phyloP scores from a whole-genome alignment of 2,329 filamentous ascomycete species.

The Neophaeococcomyces aloes region DNA sequence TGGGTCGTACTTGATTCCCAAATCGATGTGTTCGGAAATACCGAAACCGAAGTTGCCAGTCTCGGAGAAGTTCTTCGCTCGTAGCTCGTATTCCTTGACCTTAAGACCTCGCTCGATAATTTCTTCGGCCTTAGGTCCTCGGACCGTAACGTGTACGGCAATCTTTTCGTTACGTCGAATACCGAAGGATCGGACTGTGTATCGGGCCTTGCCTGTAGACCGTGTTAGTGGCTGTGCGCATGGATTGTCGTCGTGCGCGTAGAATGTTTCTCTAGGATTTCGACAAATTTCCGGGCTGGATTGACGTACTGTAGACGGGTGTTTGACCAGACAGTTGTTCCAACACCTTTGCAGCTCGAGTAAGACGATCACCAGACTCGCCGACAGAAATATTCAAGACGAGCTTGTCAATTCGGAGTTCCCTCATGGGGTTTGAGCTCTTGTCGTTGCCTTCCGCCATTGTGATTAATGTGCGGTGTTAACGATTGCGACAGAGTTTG shows the following conservation, averaged over 20 bases:
- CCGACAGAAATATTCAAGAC: conserved; percentile 99
- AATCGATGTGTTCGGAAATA: conserved; percentile 99
- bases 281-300: conserved; percentile 7
- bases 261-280: not conserved
- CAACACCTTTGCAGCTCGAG: conserved; percentile 98
- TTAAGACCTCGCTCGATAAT: conserved; percentile 99
- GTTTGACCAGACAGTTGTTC: conserved; percentile 99
- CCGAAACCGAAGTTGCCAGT: conserved; percentile 99
- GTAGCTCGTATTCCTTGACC: conserved; percentile 99
- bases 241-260: too few relatives aligned
- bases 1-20: conserved; percentile 99
- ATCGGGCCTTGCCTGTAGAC: conserved; percentile 84
- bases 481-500: conserved; percentile 23
- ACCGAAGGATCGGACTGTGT: conserved; percentile 99
- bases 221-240: conserved; percentile 3
- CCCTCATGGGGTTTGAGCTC: conserved; percentile 95
- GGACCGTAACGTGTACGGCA: conserved; percentile 97
- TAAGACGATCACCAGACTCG: conserved; percentile 99
- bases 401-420: conserved; percentile 98
- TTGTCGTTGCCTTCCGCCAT: conserved; percentile 64
- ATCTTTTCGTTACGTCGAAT: conserved; percentile 99
- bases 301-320: conserved; percentile 85
- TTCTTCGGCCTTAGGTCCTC: conserved; percentile 98
- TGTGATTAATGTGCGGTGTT: conserved; percentile 21
- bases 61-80: conserved; percentile 99